These are phyloP conservation scores for Plasmodium ovale DNA, from an alignment of 169 alveolate species.

Conservation along the genomic window DNA sequence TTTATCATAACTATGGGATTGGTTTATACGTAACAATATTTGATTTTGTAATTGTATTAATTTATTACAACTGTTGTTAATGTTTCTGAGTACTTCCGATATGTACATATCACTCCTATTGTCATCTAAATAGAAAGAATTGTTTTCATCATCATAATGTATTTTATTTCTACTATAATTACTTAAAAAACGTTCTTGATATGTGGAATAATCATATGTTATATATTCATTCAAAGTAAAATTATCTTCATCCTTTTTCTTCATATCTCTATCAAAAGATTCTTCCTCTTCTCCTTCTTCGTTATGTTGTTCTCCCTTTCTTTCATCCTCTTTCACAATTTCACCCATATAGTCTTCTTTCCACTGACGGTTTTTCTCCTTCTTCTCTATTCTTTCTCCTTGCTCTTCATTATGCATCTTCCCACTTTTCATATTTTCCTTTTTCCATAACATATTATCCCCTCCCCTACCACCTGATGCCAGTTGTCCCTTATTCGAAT, in stretches of 20 bases:
- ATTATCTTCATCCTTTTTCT: neutral
- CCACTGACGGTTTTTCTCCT: neutral
- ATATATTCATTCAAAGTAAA: slow-evolving; percentile 18
- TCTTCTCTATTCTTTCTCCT: neutral
- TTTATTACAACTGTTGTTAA: slow-evolving; percentile 41
- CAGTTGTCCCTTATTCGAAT: neutral
- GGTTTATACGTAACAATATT: neutral
- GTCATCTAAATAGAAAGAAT: slow-evolving; percentile 14
- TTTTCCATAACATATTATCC: neutral
- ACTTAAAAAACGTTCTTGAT: slow-evolving; percentile 43
- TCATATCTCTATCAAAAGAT: neutral
- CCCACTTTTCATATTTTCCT: neutral
- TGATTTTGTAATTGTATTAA: slow-evolving; percentile 57
- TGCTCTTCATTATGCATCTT: neutral
- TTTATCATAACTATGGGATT: slow-evolving; percentile 4
- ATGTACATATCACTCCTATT: neutral
- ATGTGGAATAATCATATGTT: slow-evolving; percentile 52
- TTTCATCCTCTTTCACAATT: neutral
- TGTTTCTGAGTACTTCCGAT: slow-evolving; percentile 10
- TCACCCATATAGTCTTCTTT: too few species aligned
- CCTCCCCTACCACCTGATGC: neutral
- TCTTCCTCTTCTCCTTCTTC: neutral
- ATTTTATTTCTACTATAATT: slow-evolving; percentile 7
- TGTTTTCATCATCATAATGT: neutral
- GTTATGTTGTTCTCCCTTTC: neutral